phyloP scores from a whole-genome alignment of 805 yeast genomes.

The Wickerhamomyces alni region DNA sequence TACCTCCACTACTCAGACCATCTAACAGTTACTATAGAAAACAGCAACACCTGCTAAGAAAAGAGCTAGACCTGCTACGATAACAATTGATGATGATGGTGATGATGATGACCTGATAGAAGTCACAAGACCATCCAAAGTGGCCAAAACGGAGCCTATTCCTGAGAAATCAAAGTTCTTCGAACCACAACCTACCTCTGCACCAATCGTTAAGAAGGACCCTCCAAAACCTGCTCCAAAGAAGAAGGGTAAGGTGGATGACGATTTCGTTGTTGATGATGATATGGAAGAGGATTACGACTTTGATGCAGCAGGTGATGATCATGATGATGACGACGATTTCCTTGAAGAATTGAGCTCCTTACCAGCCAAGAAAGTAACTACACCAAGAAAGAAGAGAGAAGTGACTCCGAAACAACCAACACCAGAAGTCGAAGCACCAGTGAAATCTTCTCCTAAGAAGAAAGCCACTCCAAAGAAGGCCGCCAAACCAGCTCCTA shows the following conservation, averaged over 20 bases:
- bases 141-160: conserved; percentile 2
- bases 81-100: conserved; percentile 23
- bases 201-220: conserved; percentile 2
- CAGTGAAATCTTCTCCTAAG: conserved; percentile 1
- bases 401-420: neutral
- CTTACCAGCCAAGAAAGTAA: conserved; percentile 1
- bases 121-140: conserved; percentile 9
- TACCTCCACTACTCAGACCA: neutral
- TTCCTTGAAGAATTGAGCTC: conserved; percentile 8
- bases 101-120: conserved; percentile 21
- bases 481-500: neutral
- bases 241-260: conserved; percentile 3
- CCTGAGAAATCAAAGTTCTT: conserved; percentile 4
- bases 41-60: neutral
- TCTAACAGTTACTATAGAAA: neutral
- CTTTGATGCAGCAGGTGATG: conserved; percentile 10
- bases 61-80: conserved; percentile 8
- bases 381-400: conserved; percentile 1
- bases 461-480: conserved; percentile 2
- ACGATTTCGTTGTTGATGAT: conserved; percentile 21
- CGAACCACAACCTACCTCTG: neutral
- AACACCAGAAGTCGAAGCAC: conserved; percentile 3
- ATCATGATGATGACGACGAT: conserved; percentile 20
- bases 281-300: conserved; percentile 10
- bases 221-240: conserved; percentile 4